Base-by-base conservation (phyloP, 495 filamentous ascomycete species). In the Mytilinidion resinicola region DNA sequence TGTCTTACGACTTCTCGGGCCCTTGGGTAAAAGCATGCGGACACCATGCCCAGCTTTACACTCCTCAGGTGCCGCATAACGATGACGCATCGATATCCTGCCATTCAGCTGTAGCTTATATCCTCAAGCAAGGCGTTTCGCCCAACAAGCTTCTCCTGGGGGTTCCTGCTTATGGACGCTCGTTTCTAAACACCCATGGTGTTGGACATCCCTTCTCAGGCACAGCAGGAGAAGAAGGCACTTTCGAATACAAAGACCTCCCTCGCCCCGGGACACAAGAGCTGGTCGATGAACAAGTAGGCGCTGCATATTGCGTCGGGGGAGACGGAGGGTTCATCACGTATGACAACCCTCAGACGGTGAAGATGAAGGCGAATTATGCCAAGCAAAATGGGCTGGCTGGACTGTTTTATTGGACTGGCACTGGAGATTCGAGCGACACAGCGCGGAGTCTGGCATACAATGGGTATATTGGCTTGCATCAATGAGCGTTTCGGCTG, bases 371-470 rank as follows among this genome's bases (percentile, higher is more conserved):
- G 71, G 90, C 88, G 1, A 72, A 78, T n/a, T 93, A 84, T 66
- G 91, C 85, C 67, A 90, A 83, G 61, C 79, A 86, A 59, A 82
- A 84, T 58, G 81, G 83, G 20, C 79, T 96, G 0, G 91, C 86
- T 14, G 91, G 91, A 0, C 72, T 96, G 37, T 96, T 95, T 69
- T 96, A 91, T 71, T 96, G 90, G 91, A 87, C 87, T 53, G 90
- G 89, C n/a, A 86, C 86, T 17, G 87, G 82, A 2, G 91, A 96
- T 72, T 78, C 80, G 4, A 79, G 79, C 54, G 60, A 63, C 42
- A 15, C 12, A 10, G 15, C 80, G 38, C 74, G 85, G 59, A 93
- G 89, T 71, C 69, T 96, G 65, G 80, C 95, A 19, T 68, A 57
- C 41, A 68, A 56, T 55, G 68, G 68, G 9, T 70, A 64, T 36